phyloP scores from a whole-genome alignment of 2,329 filamentous ascomycete genomes.

The Xylariaceae sp. region DNA sequence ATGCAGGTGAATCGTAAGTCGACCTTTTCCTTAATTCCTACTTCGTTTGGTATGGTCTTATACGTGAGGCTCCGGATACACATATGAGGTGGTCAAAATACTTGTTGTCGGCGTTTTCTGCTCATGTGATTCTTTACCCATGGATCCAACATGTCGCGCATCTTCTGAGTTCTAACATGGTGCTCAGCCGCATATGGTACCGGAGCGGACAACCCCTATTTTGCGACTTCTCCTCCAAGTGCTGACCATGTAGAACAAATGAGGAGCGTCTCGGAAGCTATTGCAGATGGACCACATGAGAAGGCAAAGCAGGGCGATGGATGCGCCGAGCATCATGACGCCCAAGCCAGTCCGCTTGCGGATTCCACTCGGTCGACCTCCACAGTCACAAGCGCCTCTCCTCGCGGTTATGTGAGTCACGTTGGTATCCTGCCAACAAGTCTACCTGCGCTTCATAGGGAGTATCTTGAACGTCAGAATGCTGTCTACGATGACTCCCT shows the following conservation, averaged over 20 bases:
- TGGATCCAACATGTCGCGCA: background rate
- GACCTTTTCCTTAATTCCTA: background rate
- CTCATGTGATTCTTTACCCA: background rate
- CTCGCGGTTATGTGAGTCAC: conserved; percentile 66
- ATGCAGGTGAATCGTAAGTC: conserved; percentile 90
- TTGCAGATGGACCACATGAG: conserved; percentile 34
- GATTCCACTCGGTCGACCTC: conserved; percentile 53
- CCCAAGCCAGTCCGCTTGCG: conserved; percentile 46
- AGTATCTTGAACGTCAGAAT: conserved; percentile 73
- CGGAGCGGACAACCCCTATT: conserved; percentile 40
- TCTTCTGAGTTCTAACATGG: conserved; percentile 15
- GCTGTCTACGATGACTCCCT: conserved; percentile 45
- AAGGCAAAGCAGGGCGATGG: conserved; percentile 15
- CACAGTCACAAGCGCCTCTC: conserved; percentile 41
- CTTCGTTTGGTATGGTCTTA: background rate
- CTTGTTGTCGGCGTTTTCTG: background rate
- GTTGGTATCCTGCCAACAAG: conserved; percentile 90
- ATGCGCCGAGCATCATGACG: conserved; percentile 26
- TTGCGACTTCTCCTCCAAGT: conserved; percentile 42
- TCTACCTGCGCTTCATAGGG: conserved; percentile 82
- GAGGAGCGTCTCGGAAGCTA: conserved; percentile 51
- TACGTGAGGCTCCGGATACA: background rate
- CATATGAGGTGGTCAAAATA: background rate
- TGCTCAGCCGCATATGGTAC: conserved; percentile 43
- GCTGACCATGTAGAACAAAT: conserved; percentile 46